Conservation (phyloP, 257 asterid genomes). For the Jaltomata sinuosa region DNA sequence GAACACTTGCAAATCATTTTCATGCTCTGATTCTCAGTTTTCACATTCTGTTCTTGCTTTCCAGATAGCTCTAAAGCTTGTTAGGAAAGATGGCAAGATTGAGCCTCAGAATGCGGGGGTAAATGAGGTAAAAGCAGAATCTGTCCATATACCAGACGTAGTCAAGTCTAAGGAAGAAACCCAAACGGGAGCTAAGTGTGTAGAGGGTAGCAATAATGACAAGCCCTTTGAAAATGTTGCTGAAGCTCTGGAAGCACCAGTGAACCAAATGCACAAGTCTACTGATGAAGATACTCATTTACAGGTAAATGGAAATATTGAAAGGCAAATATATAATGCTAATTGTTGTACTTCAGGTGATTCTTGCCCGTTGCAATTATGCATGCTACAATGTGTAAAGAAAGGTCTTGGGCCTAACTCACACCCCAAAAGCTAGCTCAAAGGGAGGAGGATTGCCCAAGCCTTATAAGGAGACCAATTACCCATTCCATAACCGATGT, state of each 20-base stretch:
- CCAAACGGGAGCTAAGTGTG: slow-evolving; percentile 21
- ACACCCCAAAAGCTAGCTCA: too few species aligned
- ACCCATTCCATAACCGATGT: too few species aligned
- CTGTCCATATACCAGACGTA: slow-evolving; percentile 17
- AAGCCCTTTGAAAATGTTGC: slow-evolving; percentile 19
- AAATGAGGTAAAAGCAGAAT: slow-evolving; percentile 23
- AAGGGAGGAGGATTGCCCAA: too few species aligned
- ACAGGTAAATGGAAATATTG: not conserved
- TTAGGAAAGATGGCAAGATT: slow-evolving; percentile 40
- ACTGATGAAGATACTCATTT: not conserved
- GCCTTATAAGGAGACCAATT: too few species aligned
- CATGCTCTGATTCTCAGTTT: not conserved
- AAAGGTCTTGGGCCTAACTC: too few species aligned
- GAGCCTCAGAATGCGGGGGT: slow-evolving; percentile 18
- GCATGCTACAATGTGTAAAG: not conserved
- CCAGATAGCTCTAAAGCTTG: slow-evolving; percentile 89
- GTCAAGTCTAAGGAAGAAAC: slow-evolving; percentile 15
- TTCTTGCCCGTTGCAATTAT: not conserved
- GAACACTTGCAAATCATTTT: not conserved
- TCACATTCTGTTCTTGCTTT: slow-evolving; percentile 2
- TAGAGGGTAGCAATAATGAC: slow-evolving; percentile 5
- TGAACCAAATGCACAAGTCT: slow-evolving; percentile 23
- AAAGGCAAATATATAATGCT: not conserved
- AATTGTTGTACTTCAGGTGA: not conserved
- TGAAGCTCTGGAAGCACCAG: slow-evolving; percentile 27